Evolutionary conservation across 352 stramenopile species (phyloP), one percentile per base, ranked within the genome.

Genomic region (Phytophthora fragariaefolia): DNA sequence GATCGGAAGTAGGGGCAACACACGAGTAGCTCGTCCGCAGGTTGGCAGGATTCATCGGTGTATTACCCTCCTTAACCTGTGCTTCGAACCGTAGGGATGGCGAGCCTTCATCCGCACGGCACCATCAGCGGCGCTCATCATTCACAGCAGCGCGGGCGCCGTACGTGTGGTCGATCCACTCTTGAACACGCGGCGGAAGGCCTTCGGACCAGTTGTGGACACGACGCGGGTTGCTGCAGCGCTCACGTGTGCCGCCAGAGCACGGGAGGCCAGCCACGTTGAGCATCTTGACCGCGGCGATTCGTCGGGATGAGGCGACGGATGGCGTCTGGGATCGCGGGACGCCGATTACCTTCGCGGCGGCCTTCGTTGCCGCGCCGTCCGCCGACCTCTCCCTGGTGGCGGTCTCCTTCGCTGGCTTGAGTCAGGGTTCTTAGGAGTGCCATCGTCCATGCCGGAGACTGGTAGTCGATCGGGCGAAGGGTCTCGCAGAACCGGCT

Each of bases 261-360:
- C 48, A 60, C 2, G 58, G 22, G 6, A 66, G 40, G 2, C 49
- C 28, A 18, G 22, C 58, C 1, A 24, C 32, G 50, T 67, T 60
- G 3, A 48, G 50, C 9, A 68, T 61, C 60, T 46, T 57, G 28
- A 9, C 51, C 60, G 3, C 42, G n/a, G 0, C 50, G 28, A 8
- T 61, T 61, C 4, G 57, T 24, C 0, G 60, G 51, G 43, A 61
- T 61, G 1, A 61, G 42, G 2, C 50, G 50, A 0, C 45, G 51
- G 17, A 68, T 68, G 0, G 10, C 5, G 6, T 61, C 51, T 9
- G 60, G 42, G 20, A 60, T 60, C 0, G 50, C 49, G 1, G 49
- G 27, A 2, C 27, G 20, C 8, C 47, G 47, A 13, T 6, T 40
- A 13, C 32, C 32, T 18, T 40, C 32, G 32, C 32, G 32, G 9